phyloP scores from a whole-genome alignment of 2,329 filamentous ascomycete genomes.

The Aspergillus puulaauensis region DNA sequence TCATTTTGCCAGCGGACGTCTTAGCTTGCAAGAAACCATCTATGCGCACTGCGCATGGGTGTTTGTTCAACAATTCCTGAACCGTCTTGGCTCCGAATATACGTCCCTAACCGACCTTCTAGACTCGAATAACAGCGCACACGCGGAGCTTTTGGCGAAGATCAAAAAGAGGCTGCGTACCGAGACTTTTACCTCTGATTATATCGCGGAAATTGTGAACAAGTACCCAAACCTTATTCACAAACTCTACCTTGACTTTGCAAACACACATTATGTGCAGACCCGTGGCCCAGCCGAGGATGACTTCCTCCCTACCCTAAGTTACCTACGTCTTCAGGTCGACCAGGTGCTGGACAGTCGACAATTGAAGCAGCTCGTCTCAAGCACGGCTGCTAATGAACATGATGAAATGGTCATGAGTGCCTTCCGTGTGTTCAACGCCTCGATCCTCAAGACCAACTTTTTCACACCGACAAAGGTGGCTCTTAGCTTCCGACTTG shows the following conservation, averaged over 20 bases:
- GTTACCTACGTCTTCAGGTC: conserved; percentile 64
- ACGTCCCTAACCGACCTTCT: conserved; percentile 79
- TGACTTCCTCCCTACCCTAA: conserved; percentile 69
- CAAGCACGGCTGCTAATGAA: conserved; percentile 80
- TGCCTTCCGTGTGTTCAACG: conserved; percentile 95
- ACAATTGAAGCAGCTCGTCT: conserved; percentile 73
- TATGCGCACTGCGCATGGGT: conserved; percentile 98
- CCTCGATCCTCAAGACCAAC: conserved; percentile 91
- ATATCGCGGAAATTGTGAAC: conserved; percentile 95
- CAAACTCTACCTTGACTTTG: conserved; percentile 86
- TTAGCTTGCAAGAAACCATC: conserved; percentile 94
- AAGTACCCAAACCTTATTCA: conserved; percentile 85
- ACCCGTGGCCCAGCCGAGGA: conserved; percentile 60
- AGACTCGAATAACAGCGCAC: conserved; percentile 75
- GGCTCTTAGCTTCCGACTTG: conserved; percentile 90
- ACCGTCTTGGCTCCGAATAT: conserved; percentile 90
- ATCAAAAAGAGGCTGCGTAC: conserved; percentile 93
- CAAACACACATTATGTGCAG: conserved; percentile 77
- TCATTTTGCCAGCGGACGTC: conserved; percentile 78
- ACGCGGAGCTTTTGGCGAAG: conserved; percentile 85
- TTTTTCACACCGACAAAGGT: conserved; percentile 98
- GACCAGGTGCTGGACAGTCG: conserved; percentile 74
- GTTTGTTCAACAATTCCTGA: conserved; percentile 96
- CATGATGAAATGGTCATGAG: conserved; percentile 98
- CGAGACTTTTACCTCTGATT: conserved; percentile 96